phyloP scores from a whole-genome alignment of 2,329 filamentous ascomycete genomes.

The Onygena corvina region DNA sequence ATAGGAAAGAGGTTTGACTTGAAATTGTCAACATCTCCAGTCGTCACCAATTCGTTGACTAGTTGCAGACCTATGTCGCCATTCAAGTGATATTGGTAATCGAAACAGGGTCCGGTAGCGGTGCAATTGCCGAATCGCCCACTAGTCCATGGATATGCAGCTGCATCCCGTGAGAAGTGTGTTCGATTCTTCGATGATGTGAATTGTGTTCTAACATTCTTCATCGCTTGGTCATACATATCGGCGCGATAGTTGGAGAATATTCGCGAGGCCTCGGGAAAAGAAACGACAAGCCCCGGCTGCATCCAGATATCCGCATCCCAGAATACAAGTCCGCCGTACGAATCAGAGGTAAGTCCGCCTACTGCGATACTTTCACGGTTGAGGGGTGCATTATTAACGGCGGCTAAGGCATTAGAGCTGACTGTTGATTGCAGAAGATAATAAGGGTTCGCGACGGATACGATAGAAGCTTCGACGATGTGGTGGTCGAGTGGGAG shows the following conservation, averaged over 20 bases:
- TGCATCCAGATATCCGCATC: conserved; percentile 58
- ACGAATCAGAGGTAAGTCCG: conserved; percentile 54
- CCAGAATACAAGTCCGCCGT: conserved; percentile 55
- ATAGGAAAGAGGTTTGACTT: conserved; percentile 48
- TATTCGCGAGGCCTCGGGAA: conserved; percentile 50
- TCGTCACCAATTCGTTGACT: conserved; percentile 49
- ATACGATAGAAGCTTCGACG: conserved; percentile 40
- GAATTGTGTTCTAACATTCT: conserved; percentile 46
- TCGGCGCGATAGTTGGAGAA: conserved; percentile 54
- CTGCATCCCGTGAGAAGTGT: conserved; percentile 45
- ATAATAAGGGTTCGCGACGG: conserved; percentile 39
- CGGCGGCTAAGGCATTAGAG: conserved; percentile 41
- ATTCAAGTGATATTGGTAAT: conserved; percentile 62
- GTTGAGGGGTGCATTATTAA: conserved; percentile 43
- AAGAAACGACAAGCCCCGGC: conserved; percentile 51
- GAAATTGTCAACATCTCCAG: conserved; percentile 48
- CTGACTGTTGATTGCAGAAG: conserved; percentile 41
- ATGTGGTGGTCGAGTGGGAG: conserved; percentile 47
- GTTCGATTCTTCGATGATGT: conserved; percentile 50
- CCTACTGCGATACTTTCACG: conserved; percentile 56
- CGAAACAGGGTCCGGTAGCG: conserved; percentile 50
- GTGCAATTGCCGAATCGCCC: conserved; percentile 59
- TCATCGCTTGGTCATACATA: conserved; percentile 46
- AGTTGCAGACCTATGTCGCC: conserved; percentile 55
- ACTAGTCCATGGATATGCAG: conserved; percentile 57